Evolutionary conservation across 2,329 filamentous ascomycete species (phyloP), one percentile per base, ranked within the genome.

Genomic region (Calonectria leucothoes): DNA sequence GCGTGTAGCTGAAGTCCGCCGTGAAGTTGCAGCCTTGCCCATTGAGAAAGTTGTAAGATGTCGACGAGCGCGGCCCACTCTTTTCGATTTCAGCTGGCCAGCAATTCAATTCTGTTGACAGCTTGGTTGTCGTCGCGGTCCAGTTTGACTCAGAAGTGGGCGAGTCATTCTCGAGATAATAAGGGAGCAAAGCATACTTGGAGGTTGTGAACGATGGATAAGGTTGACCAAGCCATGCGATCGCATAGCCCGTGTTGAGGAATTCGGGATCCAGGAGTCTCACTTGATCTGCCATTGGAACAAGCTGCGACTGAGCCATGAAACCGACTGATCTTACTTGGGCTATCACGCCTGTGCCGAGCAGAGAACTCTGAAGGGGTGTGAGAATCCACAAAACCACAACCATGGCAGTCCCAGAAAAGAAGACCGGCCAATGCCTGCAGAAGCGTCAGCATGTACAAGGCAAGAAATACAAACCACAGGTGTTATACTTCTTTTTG

Each of bases 341-440:
- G 0, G 57, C 76, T 0, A 89, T 79, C 0, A 77, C 78, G 0
- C 79, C 78, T 0, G 82, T 84, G 0, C 88, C 87, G 6, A 92
- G 88, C 0, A 92, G 85, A n/a, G 89, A 87, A 31, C 89, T 87
- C 76, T 92, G 89, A 0, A 88, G 76, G 0, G 91, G 91, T 0
- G 90, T 91, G 0, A 93, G 74, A 0, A 86, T 82, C 88, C 88
- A 91, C 3, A 89, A 89, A 0, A 92, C 85, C 0, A 91, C 55
- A 0, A 92, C 81, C 75, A 90, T 86, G 0, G 86, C 83, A 0
- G 84, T 82, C 0, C 88, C 88, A 0, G 86, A 84, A 17, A 85
- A 85, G 55, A 91, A 89, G 0, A 90, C 88, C 0, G 85, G 76
- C 90, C 89, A 92, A 65, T 92, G 89, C 5, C 87, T 89, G 17